Base-by-base conservation (phyloP, 2,329 filamentous ascomycete species). In the Aureobasidium subglaciale region DNA sequence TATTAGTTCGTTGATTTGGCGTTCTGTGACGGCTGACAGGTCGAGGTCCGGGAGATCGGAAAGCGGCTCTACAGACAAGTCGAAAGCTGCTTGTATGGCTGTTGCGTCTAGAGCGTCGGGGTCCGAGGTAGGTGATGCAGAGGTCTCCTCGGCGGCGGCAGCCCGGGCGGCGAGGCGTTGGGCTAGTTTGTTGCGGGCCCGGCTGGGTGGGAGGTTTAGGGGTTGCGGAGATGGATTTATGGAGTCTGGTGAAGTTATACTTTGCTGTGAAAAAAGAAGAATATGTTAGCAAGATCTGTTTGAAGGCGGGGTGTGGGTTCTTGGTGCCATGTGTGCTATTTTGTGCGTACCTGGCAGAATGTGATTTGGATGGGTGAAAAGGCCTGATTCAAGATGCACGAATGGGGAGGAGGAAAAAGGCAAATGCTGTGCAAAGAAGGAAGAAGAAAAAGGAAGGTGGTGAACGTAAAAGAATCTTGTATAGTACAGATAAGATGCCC, bases 131-230 rank as follows among this genome's bases (percentile, higher is more conserved):
- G 38, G 13, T 15, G 27, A 11, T 61, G 63, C 56, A 5, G 66
- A 64, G 20, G 67, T 64, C 7, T 61, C 59, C 43, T 59, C 57
- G 16, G 59, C 59, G 34, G 62, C 60, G 30, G 63, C 60, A 46
- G 73, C 73, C 38, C 70, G 88, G 82, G 65, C 69, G 2, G 75
- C 75, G 13, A 97, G 78, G 11, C 91, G 84, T 11, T 88, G 88
- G n/a, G 90, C 91, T n/a, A 97, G 81, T 70, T 95, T 90, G 55
- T 90, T 79, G 49, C 92, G 84, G 7, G 92, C 92, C 52, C 92
- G 84, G 7, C 90, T 95, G 2, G 92, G 91, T 40, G 88, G 85
- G 32, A 92, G 84, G 68, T 92, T 93, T 65, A 96, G 77, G 11
- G 90, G 89, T n/a, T n/a, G n/a, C 29, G 88, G 85, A 4, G 40